Base-by-base conservation (phyloP, 2,329 filamentous ascomycete genomes). In the Alternaria sp. region DNA sequence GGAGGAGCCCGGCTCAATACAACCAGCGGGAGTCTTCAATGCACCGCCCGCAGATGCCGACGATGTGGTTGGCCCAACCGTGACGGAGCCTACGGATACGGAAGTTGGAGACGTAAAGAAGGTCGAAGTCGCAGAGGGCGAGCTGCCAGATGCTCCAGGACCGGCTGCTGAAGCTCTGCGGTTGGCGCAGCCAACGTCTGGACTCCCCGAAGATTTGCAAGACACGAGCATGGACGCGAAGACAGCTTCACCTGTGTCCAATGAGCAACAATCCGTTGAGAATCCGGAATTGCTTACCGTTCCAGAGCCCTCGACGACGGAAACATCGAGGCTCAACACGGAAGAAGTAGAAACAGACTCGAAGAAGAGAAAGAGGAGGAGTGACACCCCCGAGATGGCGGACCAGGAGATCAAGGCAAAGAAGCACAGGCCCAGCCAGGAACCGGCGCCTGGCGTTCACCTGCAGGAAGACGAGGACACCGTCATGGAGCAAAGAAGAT, bases 341-440 rank as follows among this genome's bases (percentile, higher is more conserved):
- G 77, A 80, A 52, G 79, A 80, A 55, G 52, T 79, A 15, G 78
- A 77, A 59, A 78, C 78, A 13, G 80, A 82, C 15, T 74, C 64
- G 12, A 74, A 69, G 65, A 82, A 82, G 70, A 75, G 81, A 60
- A 83, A 83, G 69, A 72, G 81, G 59, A 70, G 81, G 54, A 83
- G 81, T 51, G 59, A 61, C 17, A 80, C 80, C 25, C 81, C 81
- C 11, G 75, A 80, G 6, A 54, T 79, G 6, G 67, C 73, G 2
- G 50, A 67, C 12, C 73, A 78, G 21, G 79, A 80, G 5, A 74
- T 82, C 17, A 80, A 68, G 45, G 80, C 74, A 43, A 85, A 85
- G 72, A 84, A 81, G 68, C 66, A 81, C 9, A 80, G 81, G 57
- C 74, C 77, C 11, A 78, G 76, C 21, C 74, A 80, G n/a, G 76